These are phyloP conservation scores for Sporopachydermia lactativora DNA, from an alignment of 805 yeast species.

Conservation along the genomic window DNA sequence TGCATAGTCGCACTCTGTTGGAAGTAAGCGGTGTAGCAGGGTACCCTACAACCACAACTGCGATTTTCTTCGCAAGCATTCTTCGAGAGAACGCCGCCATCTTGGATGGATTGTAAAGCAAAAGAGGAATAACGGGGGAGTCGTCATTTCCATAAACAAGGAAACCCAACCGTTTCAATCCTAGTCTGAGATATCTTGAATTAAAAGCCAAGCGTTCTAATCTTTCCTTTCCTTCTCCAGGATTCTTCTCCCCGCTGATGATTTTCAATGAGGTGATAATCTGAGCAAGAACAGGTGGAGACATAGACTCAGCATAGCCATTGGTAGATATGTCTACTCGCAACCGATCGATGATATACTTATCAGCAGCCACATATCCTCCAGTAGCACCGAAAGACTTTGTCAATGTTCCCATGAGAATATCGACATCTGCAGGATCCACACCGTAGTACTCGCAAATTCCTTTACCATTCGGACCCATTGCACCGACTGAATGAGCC, in stretches of 20 bases:
- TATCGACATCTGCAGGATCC: slow-evolving; percentile 61
- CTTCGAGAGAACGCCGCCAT: slow-evolving; percentile 86
- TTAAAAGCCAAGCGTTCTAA: slow-evolving; percentile 90
- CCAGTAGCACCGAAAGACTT: slow-evolving; percentile 99
- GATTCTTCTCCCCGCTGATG: slow-evolving; percentile 68
- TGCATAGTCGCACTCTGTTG: slow-evolving; percentile 86
- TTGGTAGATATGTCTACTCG: slow-evolving; percentile 61
- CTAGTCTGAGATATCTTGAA: slow-evolving; percentile 83
- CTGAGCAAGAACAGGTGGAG: slow-evolving; percentile 89
- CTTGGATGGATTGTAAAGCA: slow-evolving; percentile 81
- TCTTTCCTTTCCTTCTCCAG: slow-evolving; percentile 89
- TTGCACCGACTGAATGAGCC: slow-evolving; percentile 98
- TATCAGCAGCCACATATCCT: slow-evolving; percentile 81
- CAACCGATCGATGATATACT: slow-evolving; percentile 55
- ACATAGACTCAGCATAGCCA: slow-evolving; percentile 67
- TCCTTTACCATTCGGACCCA: slow-evolving; percentile 91
- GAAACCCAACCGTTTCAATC: slow-evolving; percentile 83
- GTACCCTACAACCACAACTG: slow-evolving; percentile 93
- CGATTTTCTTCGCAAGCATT: slow-evolving; percentile 67
- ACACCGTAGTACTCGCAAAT: slow-evolving; percentile 87
- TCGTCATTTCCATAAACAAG: slow-evolving; percentile 92
- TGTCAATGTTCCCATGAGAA: slow-evolving; percentile 95
- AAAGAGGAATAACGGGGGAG: slow-evolving; percentile 86
- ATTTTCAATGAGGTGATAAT: slow-evolving; percentile 67
- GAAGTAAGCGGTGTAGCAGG: slow-evolving; percentile 93